These are phyloP conservation scores for Porphyra umbilicalis DNA, from an alignment of 31 red algal genomes.

Conservation along the genomic window DNA sequence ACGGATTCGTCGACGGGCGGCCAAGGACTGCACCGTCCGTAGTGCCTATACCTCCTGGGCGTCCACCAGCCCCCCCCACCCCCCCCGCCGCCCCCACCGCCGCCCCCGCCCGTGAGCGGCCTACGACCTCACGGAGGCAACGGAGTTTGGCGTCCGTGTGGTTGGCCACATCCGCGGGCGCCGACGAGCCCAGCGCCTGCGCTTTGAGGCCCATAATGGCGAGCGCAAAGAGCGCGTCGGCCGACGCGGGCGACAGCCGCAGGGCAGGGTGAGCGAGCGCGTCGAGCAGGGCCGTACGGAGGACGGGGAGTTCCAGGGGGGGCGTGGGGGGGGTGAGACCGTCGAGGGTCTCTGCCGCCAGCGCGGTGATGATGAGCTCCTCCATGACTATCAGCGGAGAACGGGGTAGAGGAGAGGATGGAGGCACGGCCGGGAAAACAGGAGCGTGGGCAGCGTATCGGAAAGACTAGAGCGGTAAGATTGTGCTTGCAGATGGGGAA, in stretches of 20 bases:
- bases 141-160: not conserved
- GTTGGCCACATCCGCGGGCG: not conserved
- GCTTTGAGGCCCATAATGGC: not conserved
- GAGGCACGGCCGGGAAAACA: too few species aligned
- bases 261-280: not conserved
- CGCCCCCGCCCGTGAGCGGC: not conserved
- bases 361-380: not conserved
- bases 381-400: not conserved
- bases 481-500: too few species aligned
- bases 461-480: too few species aligned
- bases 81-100: not conserved
- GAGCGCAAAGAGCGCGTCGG: not conserved
- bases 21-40: too few species aligned
- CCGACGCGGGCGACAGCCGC: not conserved
- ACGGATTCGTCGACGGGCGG: too few species aligned
- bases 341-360: not conserved
- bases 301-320: not conserved
- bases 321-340: not conserved
- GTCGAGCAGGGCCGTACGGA: not conserved
- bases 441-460: too few species aligned
- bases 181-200: not conserved
- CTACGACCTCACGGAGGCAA: not conserved
- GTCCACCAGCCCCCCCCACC: not conserved
- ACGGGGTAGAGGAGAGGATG: too few species aligned
- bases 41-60: not conserved